Conservation (phyloP, 2,329 filamentous ascomycete genomes). For the Aureobasidium namibiae region DNA sequence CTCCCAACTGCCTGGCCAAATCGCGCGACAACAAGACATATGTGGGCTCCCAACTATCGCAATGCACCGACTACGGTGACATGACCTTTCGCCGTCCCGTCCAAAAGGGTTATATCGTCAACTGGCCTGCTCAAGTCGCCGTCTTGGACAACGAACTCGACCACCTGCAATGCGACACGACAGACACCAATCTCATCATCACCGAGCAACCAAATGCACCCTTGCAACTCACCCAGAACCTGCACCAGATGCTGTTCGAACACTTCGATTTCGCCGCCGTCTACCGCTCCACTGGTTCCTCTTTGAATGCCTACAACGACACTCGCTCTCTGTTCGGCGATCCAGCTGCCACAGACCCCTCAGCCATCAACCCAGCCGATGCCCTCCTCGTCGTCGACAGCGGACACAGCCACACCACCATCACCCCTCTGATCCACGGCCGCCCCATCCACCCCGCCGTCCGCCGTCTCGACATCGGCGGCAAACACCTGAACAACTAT, state of each 20-base stretch:
- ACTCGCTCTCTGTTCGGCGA: conserved; percentile 61
- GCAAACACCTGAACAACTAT: conserved; percentile 88
- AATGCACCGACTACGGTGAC: conserved; percentile 83
- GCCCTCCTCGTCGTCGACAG: conserved; percentile 83
- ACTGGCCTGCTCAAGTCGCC: conserved; percentile 92
- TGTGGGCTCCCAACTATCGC: conserved; percentile 67
- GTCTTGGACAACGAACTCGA: conserved; percentile 84
- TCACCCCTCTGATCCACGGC: conserved; percentile 78
- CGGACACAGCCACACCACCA: conserved; percentile 85
- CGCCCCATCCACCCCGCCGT: conserved; percentile 72
- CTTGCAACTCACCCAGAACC: conserved; percentile 73
- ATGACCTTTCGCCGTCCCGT: conserved; percentile 79
- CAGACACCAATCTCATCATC: conserved; percentile 74
- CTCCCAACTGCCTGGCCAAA: conserved; percentile 85
- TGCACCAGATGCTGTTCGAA: conserved; percentile 95
- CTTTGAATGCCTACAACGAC: conserved; percentile 76
- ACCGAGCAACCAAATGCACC: conserved; percentile 80
- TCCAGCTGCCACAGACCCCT: neutral
- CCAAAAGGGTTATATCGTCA: conserved; percentile 90
- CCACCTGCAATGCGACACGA: conserved; percentile 56
- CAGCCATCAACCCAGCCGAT: conserved; percentile 37
- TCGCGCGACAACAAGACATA: conserved; percentile 67
- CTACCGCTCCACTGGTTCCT: conserved; percentile 63
- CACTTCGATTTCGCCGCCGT: conserved; percentile 91
- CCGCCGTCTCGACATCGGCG: conserved; percentile 79